Base-by-base conservation (phyloP, 768 basidiomycete genomes). In the Lepiota venenata region DNA sequence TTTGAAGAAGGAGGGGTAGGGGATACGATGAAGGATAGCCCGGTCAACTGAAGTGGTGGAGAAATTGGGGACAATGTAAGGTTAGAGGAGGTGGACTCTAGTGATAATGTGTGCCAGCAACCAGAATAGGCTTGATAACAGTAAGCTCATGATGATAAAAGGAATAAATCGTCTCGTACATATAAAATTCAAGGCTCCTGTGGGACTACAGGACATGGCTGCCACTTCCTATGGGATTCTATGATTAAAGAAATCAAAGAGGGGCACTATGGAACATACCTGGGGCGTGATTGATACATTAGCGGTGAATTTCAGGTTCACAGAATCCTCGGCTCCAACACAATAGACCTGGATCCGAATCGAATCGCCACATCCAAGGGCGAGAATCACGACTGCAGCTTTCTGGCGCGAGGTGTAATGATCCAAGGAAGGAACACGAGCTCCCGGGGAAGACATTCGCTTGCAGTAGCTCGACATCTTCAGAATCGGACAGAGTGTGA, bases 181-280 rank as follows among this genome's bases (percentile, higher is more conserved):
- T n/a, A 84, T 62, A 29, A 82, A 61, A 56, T 73, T 80, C 41
- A 84, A 54, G 59, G 70, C 68, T 16, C 83, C 84, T 4, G 76
- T 73, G 0, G 67, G 37, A 57, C 80, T 83, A 44, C 71, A 79
- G 5, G 80, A 74, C 0, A 71, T 59, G 41, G 67, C 64, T 8
- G 63, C 60, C 20, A 79, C 68, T 54, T 72, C 59, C 78, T 79
- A 43, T 3, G 27, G n/a, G 46, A 22, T 21, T 15, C 37, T 4
- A 16, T 38, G n/a, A 56, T 50, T 64, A 53, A 53, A 41, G 40
- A 29, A 21, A 40, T 25, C 18, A 32, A 29, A 22, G 12, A 56
- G 20, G 44, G 55, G 7, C 11, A 4, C 47, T 43, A 50, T 9
- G 35, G 50, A 18, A 46, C 63, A 51, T 58, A 74, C 72, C 54